Evolutionary conservation across 106 monocot species (phyloP).

Genomic region (Allium sativum): DNA sequence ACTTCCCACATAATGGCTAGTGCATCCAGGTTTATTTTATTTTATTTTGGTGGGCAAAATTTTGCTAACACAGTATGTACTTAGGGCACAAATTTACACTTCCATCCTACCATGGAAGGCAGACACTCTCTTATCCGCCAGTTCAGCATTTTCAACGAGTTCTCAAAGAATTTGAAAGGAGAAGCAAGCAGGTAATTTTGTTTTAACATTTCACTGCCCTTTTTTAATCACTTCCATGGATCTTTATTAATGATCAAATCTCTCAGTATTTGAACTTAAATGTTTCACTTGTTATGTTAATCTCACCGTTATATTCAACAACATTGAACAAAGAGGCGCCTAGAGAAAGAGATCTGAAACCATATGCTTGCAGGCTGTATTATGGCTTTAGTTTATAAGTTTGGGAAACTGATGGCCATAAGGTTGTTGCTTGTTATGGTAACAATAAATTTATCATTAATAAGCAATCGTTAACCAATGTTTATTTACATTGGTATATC

Average conservation of each 20-base stretch:
- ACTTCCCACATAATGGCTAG: not conserved
- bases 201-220: not conserved
- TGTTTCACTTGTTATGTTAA: no score
- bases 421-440: no score
- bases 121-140: conserved; percentile 12
- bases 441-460: no score
- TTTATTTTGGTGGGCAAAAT: no score
- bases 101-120: not conserved
- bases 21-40: not conserved
- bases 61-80: no score
- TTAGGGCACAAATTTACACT: not conserved
- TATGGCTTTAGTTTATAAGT: no score
- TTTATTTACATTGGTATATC: no score
- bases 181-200: conserved; percentile 51
- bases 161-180: conserved; percentile 79
- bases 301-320: no score
- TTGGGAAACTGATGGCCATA: no score
- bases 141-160: conserved; percentile 73
- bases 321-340: no score
- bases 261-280: conserved; percentile 23
- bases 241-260: conserved; percentile 49
- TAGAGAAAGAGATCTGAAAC: no score
- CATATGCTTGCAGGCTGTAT: no score
- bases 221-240: not conserved
- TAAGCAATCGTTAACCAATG: not conserved